Conservation (phyloP, 495 filamentous ascomycete species). For the Aspergillus taichungensis region DNA sequence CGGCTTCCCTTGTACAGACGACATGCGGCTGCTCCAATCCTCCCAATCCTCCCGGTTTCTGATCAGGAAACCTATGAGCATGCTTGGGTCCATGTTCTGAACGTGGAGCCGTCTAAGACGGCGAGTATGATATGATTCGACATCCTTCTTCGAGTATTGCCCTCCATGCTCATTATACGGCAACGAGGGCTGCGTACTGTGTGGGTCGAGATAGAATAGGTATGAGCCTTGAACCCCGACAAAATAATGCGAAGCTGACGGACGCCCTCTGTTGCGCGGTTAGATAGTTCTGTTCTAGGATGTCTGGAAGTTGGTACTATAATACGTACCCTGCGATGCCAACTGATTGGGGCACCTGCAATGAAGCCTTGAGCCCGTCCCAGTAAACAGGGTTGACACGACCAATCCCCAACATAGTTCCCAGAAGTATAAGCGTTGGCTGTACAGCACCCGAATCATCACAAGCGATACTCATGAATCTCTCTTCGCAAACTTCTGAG, state of each 20-base stretch:
- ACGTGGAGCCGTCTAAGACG: conserved; percentile 74
- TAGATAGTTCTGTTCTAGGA: neutral
- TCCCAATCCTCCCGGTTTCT: conserved; percentile 73
- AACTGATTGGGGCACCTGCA: conserved; percentile 82
- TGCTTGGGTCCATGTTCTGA: conserved; percentile 94
- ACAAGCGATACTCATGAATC: conserved; percentile 65
- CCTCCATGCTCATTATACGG: conserved; percentile 42
- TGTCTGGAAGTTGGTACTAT: neutral
- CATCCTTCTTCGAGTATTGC: conserved; percentile 58
- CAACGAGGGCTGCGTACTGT: conserved; percentile 63
- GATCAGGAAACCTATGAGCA: conserved; percentile 96
- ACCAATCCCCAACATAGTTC: conserved; percentile 84
- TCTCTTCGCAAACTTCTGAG: conserved; percentile 86
- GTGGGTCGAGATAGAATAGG: conserved; percentile 95
- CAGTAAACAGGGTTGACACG: conserved; percentile 88
- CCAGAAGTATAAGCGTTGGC: conserved; percentile 83
- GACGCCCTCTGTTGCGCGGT: conserved; percentile 60
- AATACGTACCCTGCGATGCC: conserved; percentile 83
- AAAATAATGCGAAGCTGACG: conserved; percentile 94
- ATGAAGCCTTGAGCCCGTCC: conserved; percentile 69
- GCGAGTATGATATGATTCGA: conserved; percentile 80
- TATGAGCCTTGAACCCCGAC: conserved; percentile 82
- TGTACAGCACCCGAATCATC: conserved; percentile 54
- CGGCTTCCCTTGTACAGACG: conserved; percentile 63
- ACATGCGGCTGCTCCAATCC: conserved; percentile 64